Conservation (phyloP, 345 rosid genomes). For the Aethionema arabicum region DNA sequence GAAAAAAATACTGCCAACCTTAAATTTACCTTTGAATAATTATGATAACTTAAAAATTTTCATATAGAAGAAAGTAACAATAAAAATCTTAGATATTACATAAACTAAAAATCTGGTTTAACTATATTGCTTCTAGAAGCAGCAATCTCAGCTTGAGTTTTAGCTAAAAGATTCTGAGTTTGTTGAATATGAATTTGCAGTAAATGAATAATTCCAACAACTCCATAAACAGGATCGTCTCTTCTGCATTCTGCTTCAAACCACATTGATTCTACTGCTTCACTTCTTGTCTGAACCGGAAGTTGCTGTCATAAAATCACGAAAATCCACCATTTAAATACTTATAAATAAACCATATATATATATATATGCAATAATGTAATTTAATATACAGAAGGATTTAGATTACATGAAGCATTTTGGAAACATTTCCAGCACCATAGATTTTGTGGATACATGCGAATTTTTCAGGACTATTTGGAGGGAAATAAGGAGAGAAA, state of each 20-base stretch:
- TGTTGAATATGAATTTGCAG: slow-evolving; percentile 50
- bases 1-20: no score
- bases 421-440: slow-evolving; percentile 76
- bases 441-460: slow-evolving; percentile 58
- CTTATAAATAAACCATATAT: no score
- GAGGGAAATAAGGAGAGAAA: slow-evolving; percentile 65
- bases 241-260: slow-evolving; percentile 61
- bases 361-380: background rate
- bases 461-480: slow-evolving; percentile 57
- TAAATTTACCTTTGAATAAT: no score
- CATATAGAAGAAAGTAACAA: no score
- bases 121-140: slow-evolving; percentile 19
- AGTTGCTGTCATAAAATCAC: slow-evolving; percentile 42
- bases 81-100: slow-evolving; percentile 15
- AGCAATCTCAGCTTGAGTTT: slow-evolving; percentile 49
- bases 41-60: no score
- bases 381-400: slow-evolving; percentile 19
- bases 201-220: slow-evolving; percentile 44
- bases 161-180: slow-evolving; percentile 44
- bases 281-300: slow-evolving; percentile 41
- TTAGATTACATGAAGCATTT: slow-evolving; percentile 55
- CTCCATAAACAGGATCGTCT: slow-evolving; percentile 62
- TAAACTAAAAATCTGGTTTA: slow-evolving; percentile 6
- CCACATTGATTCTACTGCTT: slow-evolving; percentile 51
- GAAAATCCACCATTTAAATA: background rate